Evolutionary conservation across 805 yeast genomes (phyloP).

Genomic region (Saccharomycopsis vini): DNA sequence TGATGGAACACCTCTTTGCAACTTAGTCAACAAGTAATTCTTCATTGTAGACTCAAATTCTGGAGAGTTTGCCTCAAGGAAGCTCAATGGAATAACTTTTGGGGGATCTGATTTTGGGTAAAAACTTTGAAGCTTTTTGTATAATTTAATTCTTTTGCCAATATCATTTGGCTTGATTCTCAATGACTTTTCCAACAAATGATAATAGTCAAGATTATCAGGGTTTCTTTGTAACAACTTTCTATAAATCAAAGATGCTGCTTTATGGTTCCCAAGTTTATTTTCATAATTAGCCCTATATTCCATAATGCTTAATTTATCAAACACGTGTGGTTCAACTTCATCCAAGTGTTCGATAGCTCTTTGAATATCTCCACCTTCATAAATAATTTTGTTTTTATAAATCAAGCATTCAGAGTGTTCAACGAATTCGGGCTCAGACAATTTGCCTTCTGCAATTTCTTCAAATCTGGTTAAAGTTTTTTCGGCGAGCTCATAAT

Average conservation of each 20-base stretch:
- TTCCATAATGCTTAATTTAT: conserved; percentile 55
- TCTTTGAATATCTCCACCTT: conserved; percentile 49
- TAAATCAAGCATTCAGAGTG: conserved; percentile 73
- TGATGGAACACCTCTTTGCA: conserved; percentile 81
- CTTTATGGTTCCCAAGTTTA: conserved; percentile 45
- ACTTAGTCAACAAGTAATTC: conserved; percentile 49
- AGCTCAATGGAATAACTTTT: conserved; percentile 65
- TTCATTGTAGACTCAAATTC: conserved; percentile 39
- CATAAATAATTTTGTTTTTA: conserved; percentile 59
- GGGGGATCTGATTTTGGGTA: conserved; percentile 85
- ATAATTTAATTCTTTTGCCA: conserved; percentile 47
- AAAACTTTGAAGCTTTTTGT: conserved; percentile 52
- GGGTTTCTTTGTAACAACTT: conserved; percentile 76
- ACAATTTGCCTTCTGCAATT: conserved; percentile 56
- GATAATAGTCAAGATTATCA: conserved; percentile 60
- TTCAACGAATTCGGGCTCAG: conserved; percentile 62
- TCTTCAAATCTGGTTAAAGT: conserved; percentile 72
- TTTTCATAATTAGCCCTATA: conserved; percentile 55
- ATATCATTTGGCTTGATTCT: conserved; percentile 39
- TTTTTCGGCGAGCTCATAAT: conserved; percentile 57
- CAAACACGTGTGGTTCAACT: conserved; percentile 46
- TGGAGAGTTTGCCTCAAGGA: conserved; percentile 45
- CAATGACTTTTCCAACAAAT: conserved; percentile 55
- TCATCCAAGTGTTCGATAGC: conserved; percentile 55
- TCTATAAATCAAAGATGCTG: conserved; percentile 64